Percentiles rank a stretch among this genome's conserved stretches.
Conservation (phyloP, 345 rosid genomes). For the Gynandropsis gynandra region DNA sequence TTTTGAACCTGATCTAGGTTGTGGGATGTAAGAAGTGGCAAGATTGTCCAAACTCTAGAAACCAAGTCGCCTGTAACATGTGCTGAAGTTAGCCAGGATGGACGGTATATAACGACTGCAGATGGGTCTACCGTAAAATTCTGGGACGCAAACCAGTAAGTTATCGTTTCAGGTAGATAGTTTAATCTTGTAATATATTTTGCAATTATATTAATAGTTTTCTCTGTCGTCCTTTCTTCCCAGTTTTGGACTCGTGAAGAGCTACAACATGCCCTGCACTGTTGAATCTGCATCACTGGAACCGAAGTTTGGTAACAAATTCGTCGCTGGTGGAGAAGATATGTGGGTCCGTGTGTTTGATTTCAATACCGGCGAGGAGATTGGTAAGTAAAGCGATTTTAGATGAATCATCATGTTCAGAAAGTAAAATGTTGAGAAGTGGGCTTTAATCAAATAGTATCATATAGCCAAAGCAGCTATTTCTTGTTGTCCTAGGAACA, state of each 20-base stretch:
- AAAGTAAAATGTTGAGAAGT: neutral
- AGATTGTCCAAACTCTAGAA: constrained; percentile 78
- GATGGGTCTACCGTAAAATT: constrained; percentile 87
- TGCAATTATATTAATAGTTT: neutral
- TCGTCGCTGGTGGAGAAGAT: constrained; percentile 87
- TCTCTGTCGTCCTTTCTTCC: neutral
- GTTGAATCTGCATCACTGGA: constrained; percentile 77
- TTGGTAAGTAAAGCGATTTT: constrained; percentile 25
- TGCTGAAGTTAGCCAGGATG: constrained; percentile 97
- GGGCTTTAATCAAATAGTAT: neutral
- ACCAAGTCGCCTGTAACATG: constrained; percentile 85
- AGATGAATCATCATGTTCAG: neutral
- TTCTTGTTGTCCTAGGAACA: neutral
- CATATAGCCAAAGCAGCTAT: neutral
- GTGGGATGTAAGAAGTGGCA: constrained; percentile 92
- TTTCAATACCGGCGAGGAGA: constrained; percentile 82
- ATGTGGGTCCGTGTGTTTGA: constrained; percentile 79
- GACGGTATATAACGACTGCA: constrained; percentile 88
- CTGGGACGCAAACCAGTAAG: constrained; percentile 99
- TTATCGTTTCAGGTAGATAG: constrained; percentile 13
- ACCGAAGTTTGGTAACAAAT: constrained; percentile 71
- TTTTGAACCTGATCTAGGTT: constrained; percentile 34
- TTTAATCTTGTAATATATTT: neutral
- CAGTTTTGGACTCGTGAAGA: constrained; percentile 85
- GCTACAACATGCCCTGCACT: constrained; percentile 77